Percentiles rank a stretch among this genome's conserved stretches.
Evolutionary conservation across 371 early-diverging fungal species (phyloP).

Genomic region (Mucor piriformis): DNA sequence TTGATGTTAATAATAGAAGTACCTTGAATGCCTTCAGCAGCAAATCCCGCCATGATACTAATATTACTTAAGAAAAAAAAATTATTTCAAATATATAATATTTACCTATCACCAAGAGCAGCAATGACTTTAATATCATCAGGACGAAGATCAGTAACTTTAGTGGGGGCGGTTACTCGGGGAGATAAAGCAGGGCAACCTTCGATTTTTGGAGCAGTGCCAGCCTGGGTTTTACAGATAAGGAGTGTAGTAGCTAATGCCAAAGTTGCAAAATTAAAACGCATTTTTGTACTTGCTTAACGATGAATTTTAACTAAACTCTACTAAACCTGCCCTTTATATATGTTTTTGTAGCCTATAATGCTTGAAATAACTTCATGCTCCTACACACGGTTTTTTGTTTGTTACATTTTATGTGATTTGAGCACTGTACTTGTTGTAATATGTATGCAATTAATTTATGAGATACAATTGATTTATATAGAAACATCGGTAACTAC

Average conservation of each 20-base stretch:
- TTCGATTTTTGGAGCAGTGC: conserved; percentile 1
- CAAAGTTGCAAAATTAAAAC: not conserved
- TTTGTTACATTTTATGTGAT: no score
- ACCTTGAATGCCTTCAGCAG: conserved; percentile 42
- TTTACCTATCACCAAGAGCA: conserved; percentile 66
- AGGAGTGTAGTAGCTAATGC: conserved; percentile 2
- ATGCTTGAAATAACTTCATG: no score
- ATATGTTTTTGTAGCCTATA: no score
- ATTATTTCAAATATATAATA: no score
- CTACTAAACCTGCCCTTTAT: no score
- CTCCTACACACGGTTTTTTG: no score
- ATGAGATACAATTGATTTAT: no score
- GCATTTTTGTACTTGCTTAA: not conserved
- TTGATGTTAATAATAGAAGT: conserved; percentile 27
- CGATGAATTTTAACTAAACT: no score
- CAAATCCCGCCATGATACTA: conserved; percentile 72
- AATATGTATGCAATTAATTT: no score
- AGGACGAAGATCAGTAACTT: conserved; percentile 47
- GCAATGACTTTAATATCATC: conserved; percentile 68
- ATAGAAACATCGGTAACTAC: no score
- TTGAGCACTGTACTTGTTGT: no score
- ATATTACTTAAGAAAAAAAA: not conserved
- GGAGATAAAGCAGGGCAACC: conserved; percentile 42
- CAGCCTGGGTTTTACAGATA: conserved; percentile 1
- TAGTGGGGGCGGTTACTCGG: conserved; percentile 24